These are phyloP conservation scores for Martiniozyma abietophila DNA, from an alignment of 805 yeast genomes.

Conservation along the genomic window DNA sequence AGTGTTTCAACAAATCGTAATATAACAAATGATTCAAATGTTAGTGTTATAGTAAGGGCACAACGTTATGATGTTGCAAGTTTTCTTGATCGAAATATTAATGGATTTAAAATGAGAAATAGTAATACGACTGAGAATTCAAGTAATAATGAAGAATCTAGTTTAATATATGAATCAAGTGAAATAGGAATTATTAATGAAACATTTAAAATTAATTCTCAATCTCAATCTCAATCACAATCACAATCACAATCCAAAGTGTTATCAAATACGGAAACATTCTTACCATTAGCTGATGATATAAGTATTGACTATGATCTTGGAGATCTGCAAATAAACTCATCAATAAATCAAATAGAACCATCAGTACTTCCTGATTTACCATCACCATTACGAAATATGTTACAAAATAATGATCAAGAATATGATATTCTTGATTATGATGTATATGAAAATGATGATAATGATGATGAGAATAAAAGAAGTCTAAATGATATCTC, in stretches of 20 bases:
- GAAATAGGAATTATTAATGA: constrained; percentile 2
- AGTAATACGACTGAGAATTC: constrained; percentile 2
- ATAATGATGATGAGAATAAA: no score
- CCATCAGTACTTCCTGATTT: background rate
- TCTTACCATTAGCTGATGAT: no score
- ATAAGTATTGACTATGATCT: no score
- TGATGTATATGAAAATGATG: no score
- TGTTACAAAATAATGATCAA: no score
- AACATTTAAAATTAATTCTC: constrained; percentile 7
- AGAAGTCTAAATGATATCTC: no score
- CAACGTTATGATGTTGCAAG: constrained; percentile 3
- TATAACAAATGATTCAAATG: no score
- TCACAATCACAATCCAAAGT: constrained; percentile 7
- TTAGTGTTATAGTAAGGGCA: no score
- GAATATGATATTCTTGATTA: no score
- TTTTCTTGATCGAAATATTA: constrained; percentile 7
- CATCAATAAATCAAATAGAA: background rate
- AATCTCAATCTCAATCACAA: constrained; percentile 9
- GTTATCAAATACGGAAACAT: no score
- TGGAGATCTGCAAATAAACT: no score
- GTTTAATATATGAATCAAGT: background rate
- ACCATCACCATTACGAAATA: background rate
- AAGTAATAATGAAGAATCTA: constrained; percentile 2
- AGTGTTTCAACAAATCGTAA: no score
- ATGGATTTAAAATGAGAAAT: constrained; percentile 5